Conservation (phyloP, 2,329 filamentous ascomycete species). For the Eutypella sp. region DNA sequence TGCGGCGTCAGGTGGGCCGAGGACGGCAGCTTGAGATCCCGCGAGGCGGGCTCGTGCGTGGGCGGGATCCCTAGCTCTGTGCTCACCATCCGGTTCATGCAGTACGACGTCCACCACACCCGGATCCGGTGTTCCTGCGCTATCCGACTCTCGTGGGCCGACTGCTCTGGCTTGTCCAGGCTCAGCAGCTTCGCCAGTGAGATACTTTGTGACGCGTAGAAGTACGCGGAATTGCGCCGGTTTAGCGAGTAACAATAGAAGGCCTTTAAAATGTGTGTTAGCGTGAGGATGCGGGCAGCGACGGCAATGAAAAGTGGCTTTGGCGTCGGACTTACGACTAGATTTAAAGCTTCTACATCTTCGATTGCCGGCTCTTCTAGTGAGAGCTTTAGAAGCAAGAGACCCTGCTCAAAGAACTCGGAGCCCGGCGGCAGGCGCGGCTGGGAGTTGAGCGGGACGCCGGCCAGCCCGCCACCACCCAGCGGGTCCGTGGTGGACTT, state of each 20-base stretch:
- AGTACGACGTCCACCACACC: background rate
- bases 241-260: background rate
- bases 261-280: too few species aligned
- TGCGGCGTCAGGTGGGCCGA: background rate
- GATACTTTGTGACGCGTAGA: background rate
- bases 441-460: background rate
- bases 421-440: slow-evolving; percentile 7
- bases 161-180: background rate
- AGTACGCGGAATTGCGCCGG: background rate
- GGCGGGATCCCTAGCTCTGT: background rate
- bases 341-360: slow-evolving; percentile 9
- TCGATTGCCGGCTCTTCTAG: slow-evolving; percentile 7
- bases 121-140: background rate
- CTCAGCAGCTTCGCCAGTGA: background rate
- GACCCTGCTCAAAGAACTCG: slow-evolving; percentile 11
- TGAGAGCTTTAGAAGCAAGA: slow-evolving; percentile 8
- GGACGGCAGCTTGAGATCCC: background rate
- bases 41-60: background rate
- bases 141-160: background rate
- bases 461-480: background rate
- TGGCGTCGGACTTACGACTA: background rate
- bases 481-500: background rate
- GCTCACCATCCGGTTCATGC: background rate
- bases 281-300: too few species aligned
- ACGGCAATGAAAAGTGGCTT: too few species aligned